Conservation (phyloP, 805 yeast genomes). For the Candida qinlingensis region DNA sequence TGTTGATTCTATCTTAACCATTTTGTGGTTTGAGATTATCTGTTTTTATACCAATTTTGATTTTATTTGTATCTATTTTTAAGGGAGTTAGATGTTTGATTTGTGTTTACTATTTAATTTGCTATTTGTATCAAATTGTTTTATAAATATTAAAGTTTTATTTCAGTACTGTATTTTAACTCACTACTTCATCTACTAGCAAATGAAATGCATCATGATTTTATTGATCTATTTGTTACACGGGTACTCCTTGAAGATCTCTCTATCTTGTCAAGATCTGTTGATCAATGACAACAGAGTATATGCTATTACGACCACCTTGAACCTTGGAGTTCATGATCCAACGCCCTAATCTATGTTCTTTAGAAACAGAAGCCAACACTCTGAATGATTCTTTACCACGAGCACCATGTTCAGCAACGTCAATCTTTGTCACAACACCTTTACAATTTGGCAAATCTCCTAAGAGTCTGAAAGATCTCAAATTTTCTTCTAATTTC, state of each 20-base stretch:
- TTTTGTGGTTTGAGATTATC: neutral
- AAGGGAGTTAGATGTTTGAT: conserved; percentile 2
- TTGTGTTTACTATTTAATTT: neutral
- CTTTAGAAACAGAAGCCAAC: conserved; percentile 70
- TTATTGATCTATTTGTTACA: no score
- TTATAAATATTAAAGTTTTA: neutral
- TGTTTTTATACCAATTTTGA: neutral
- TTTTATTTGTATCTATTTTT: neutral
- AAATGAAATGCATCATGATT: no score
- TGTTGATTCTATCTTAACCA: neutral
- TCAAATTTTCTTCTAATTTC: conserved; percentile 61
- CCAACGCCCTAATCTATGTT: conserved; percentile 90
- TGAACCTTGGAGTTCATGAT: conserved; percentile 38
- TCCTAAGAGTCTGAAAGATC: conserved; percentile 55
- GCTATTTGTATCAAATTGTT: neutral
- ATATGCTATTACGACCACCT: conserved; percentile 72
- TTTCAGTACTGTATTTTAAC: no score
- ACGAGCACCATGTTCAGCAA: conserved; percentile 47
- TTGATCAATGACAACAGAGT: conserved; percentile 44
- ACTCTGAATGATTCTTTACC: conserved; percentile 49
- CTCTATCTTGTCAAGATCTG: conserved; percentile 22
- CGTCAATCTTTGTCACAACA: conserved; percentile 58
- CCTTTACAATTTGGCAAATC: conserved; percentile 60
- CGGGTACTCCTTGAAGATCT: no score
- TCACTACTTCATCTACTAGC: no score